Evolutionary conservation across 176 grass and related monocot genomes (phyloP), one percentile per base, ranked within the genome.

Genomic region (Themeda triandra): DNA sequence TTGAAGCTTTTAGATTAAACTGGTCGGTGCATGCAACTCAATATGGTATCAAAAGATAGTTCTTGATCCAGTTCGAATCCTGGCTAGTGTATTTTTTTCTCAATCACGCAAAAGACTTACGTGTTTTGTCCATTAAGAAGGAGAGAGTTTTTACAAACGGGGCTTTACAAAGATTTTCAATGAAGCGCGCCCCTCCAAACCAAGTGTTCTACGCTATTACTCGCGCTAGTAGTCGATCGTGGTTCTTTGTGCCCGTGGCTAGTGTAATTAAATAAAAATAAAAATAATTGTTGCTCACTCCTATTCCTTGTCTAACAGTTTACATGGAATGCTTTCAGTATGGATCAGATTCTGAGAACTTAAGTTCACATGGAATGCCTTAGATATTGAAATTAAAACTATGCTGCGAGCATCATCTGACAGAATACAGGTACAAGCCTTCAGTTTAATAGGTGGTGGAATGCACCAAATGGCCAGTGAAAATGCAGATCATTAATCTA

Each of bases 401-500:
- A 77, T 66, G 30, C 23, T 58, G 2, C 1, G 0, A 36, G 31
- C 9, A 13, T 18, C 48, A 80, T 14, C 2, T 25, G 23, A 40
- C 51, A 28, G 23, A 30, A n/a, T 44, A 62, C 18, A 46, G 32
- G 33, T 31, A 69, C 23, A 80, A 28, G n/a, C 56, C 32, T 30
- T 68, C 10, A 46, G 6, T 35, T 70, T 27, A 67, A 44, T 18
- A 36, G 29, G 63, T 19, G 9, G 29, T 0, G 63, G 10, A 41
- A 76, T 40, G 6, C 27, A 66, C 41, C 30, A 86, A 78, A 35
- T 8, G 19, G 42, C 33, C 17, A 39, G 42, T 36, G 10, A 68
- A 83, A 89, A 59, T 21, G 23, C 15, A 68, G 65, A 36, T 48
- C 5, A 13, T 56, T 73, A 83, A 31, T 65, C 18, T 88, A 94